Percentiles rank a stretch among this genome's conserved stretches.
These are phyloP conservation scores for Pseudogymnoascus sp. DNA, from an alignment of 2,329 filamentous ascomycete species.

Conservation along the genomic window DNA sequence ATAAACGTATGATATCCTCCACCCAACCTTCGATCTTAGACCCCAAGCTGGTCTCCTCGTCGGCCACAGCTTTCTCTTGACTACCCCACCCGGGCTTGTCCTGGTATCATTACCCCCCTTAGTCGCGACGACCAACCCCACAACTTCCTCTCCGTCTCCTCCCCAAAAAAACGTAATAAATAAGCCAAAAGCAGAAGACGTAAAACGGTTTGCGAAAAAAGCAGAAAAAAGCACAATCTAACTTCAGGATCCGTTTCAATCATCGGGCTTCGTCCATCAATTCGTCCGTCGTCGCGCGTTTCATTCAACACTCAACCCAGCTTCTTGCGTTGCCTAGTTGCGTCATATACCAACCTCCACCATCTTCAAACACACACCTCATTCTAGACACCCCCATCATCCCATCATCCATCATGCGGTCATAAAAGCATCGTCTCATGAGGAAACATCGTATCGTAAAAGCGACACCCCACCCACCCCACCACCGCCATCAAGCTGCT, in stretches of 20 bases:
- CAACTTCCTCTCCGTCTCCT: not conserved
- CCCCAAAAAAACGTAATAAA: not conserved
- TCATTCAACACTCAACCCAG: not conserved
- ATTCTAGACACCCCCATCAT: not conserved
- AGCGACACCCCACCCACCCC: not conserved
- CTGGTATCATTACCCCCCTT: not conserved
- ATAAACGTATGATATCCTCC: conserved; percentile 1
- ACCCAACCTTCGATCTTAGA: not conserved
- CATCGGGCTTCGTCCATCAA: not conserved
- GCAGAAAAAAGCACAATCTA: not conserved
- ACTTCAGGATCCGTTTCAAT: not conserved
- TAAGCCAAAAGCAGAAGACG: not conserved
- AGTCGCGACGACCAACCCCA: not conserved
- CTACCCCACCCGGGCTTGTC: not conserved
- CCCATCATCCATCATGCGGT: not conserved
- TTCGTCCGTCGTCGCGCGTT: not conserved
- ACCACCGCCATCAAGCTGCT: not conserved
- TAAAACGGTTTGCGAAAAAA: not conserved
- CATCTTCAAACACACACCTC: not conserved
- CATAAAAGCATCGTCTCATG: not conserved
- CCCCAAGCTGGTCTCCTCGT: not conserved
- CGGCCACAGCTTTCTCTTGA: not conserved
- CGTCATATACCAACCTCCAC: not conserved
- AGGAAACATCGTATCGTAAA: conserved; percentile 2
- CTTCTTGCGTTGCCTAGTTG: not conserved